Evolutionary conservation across 768 basidiomycete species (phyloP).

Genomic region (Suillus tomentosus): DNA sequence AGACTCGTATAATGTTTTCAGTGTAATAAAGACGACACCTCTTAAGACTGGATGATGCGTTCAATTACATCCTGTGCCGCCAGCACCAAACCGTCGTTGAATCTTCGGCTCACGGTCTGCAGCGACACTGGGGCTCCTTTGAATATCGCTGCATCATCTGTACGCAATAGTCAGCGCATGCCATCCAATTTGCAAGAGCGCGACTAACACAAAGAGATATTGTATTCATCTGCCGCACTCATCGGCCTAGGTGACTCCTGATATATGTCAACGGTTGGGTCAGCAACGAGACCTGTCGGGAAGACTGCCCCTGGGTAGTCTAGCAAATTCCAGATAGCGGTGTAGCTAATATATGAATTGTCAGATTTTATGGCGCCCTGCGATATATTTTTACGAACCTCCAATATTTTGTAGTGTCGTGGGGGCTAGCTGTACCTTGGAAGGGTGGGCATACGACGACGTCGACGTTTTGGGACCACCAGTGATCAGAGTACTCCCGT

Average conservation of each 20-base stretch:
- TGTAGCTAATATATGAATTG: constrained; percentile 40
- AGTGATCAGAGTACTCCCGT: constrained; percentile 37
- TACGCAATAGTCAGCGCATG: constrained; percentile 11
- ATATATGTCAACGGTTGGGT: constrained; percentile 27
- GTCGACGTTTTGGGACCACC: constrained; percentile 41
- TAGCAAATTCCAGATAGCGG: constrained; percentile 44
- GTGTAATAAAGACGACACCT: constrained; percentile 13
- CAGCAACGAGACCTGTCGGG: constrained; percentile 40
- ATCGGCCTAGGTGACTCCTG: constrained; percentile 15
- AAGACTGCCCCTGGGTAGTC: constrained; percentile 48
- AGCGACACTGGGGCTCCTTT: constrained; percentile 22
- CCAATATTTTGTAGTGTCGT: constrained; percentile 41
- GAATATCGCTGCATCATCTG: constrained; percentile 26
- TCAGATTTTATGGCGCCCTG: constrained; percentile 36
- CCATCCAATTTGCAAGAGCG: neutral
- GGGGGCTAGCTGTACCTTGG: constrained; percentile 38
- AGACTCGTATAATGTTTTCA: neutral
- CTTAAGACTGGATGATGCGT: constrained; percentile 24
- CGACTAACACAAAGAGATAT: constrained; percentile 22
- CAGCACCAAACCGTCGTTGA: constrained; percentile 30
- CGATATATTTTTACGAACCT: constrained; percentile 12
- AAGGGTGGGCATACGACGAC: constrained; percentile 41
- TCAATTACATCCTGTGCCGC: constrained; percentile 29
- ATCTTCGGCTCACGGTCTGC: constrained; percentile 28
- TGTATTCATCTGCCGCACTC: constrained; percentile 24